Evolutionary conservation across 169 alveolate genomes (phyloP).

Genomic region (Eimeria sp.): DNA sequence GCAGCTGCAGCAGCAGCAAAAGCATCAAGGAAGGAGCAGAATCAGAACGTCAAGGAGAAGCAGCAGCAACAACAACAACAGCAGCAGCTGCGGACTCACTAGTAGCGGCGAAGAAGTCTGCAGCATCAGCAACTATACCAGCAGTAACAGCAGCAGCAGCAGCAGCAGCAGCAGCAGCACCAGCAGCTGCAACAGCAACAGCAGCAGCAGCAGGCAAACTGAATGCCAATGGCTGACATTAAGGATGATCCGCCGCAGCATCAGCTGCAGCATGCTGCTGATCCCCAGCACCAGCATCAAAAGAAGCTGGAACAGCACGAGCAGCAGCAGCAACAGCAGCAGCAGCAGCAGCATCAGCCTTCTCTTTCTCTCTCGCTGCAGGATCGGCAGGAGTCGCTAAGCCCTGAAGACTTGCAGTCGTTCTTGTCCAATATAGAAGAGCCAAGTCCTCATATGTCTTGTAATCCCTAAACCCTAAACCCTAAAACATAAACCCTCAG

Average conservation of each 20-base stretch:
- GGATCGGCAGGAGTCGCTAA: neutral
- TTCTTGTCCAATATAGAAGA: neutral
- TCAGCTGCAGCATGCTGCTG: neutral
- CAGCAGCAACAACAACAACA: neutral
- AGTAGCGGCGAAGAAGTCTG: neutral
- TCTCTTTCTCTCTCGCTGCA: neutral
- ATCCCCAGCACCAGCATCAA: neutral
- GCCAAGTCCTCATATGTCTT: neutral
- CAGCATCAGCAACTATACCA: neutral
- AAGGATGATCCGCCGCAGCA: neutral
- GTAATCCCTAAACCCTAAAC: neutral
- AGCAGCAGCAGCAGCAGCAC: neutral
- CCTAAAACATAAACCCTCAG: neutral
- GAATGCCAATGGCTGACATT: neutral
- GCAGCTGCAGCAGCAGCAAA: too few relatives aligned
- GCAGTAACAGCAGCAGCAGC: neutral
- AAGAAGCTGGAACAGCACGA: neutral
- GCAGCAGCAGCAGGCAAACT: neutral
- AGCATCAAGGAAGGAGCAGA: too few relatives aligned
- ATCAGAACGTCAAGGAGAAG: neutral
- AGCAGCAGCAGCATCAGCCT: neutral
- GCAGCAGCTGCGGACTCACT: neutral
- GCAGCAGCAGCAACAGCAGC: neutral
- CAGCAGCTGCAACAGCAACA: neutral
- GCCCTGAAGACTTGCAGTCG: constrained; percentile 15